Conservation (phyloP, 352 stramenopile species). For the Phytopythium chamaehyphon region DNA sequence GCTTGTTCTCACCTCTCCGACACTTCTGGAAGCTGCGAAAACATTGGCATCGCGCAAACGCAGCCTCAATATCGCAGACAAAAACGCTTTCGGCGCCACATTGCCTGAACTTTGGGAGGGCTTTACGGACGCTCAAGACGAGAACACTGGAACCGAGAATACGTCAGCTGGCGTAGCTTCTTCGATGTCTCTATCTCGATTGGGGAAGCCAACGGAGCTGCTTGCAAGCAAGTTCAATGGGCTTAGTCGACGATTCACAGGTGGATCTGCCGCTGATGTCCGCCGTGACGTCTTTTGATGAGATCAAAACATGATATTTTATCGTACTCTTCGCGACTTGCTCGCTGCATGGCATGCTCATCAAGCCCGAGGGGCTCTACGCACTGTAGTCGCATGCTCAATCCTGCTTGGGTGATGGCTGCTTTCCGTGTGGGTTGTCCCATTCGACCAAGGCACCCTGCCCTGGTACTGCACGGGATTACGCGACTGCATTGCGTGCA, state of each 20-base stretch:
- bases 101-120: slow-evolving; percentile 60
- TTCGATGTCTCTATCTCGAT: not conserved
- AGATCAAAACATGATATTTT: slow-evolving; percentile 3
- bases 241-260: slow-evolving; percentile 51
- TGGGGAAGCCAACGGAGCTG: slow-evolving; percentile 14
- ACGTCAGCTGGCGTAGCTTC: slow-evolving; percentile 6
- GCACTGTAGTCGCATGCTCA: not conserved
- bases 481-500: slow-evolving; percentile 5
- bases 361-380: too few species aligned
- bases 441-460: too few species aligned
- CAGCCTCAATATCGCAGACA: slow-evolving; percentile 46
- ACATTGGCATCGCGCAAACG: slow-evolving; percentile 30
- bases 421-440: too few species aligned
- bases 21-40: slow-evolving; percentile 44
- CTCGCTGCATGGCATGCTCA: too few species aligned
- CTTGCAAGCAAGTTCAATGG: slow-evolving; percentile 56
- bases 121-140: slow-evolving; percentile 39
- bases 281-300: slow-evolving; percentile 66
- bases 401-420: too few species aligned
- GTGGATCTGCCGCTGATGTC: slow-evolving; percentile 26
- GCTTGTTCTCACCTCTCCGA: slow-evolving; percentile 47
- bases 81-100: slow-evolving; percentile 31
- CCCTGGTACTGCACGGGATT: too few species aligned
- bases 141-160: slow-evolving; percentile 21
- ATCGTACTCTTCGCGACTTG: too few species aligned